Evolutionary conservation across 306 rosid genomes (phyloP), one percentile per base, ranked within the genome.

Genomic region (Luffa aegyptiaca): DNA sequence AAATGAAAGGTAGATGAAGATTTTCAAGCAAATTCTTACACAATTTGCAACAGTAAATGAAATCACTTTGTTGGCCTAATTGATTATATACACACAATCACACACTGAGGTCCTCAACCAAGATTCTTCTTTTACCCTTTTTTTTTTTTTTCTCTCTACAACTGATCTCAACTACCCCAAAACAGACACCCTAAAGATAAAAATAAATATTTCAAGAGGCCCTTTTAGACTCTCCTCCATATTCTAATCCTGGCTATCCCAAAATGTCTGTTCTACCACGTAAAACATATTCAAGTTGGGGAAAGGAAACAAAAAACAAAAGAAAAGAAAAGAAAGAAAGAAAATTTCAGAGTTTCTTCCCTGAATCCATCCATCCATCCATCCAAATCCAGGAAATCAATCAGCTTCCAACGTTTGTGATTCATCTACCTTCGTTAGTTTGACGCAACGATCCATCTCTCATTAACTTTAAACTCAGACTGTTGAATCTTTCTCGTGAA

Each of bases 401-500:
- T 74, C 46, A 33, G 62, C 57, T 48, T 74, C 41, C 21, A 18
- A 51, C 17, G 41, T 74, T 74, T 52, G 16, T 74, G 33, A 77
- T 58, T 59, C 69, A 42, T 77, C 70, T 77, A 58, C 42, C 68
- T 26, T 77, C 69, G 52, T 76, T 76, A 42, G 68, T 20, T 64
- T 89, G 96, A 79, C 89, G 97, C 84, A 94, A 88, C 21, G 98
- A 94, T 20, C 98, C 98, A 11, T 94, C 98, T 83, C 90, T 92
- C 97, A 94, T 92, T 80, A 94, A 86, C 77, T 92, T 94, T 44
- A 94, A 84, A 84, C 98, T 94, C 78, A 94, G 85, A 85, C 97
- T 94, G 86, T 92, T 92, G 86, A 94, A 94, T 87, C 98, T 88
- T 86, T 94, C 98, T 84, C 98, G 91, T 2, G 98, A 94, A 74